Conservation (phyloP, 345 rosid species). For the Laguncularia racemosa region DNA sequence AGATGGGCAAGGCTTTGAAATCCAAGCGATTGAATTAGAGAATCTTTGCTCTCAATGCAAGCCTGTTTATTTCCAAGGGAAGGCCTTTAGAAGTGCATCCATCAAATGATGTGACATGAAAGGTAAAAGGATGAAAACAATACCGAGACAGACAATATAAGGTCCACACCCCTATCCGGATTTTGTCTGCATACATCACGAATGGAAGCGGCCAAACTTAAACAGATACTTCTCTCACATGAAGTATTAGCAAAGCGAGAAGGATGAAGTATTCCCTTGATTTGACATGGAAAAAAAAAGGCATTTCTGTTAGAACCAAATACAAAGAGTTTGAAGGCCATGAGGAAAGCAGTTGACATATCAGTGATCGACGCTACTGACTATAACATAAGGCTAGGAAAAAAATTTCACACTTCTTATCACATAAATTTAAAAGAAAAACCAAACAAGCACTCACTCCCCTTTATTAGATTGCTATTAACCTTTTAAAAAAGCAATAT, state of each 20-base stretch:
- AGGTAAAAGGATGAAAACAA: conserved; percentile 17
- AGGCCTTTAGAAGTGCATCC: conserved; percentile 9
- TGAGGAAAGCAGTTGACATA: no score
- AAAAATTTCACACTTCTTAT: no score
- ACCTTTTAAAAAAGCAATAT: background rate
- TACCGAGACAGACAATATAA: conserved; percentile 95
- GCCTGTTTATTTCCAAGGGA: conserved; percentile 42
- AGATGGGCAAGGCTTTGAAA: conserved; percentile 91
- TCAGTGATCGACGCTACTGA: no score
- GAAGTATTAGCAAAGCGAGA: conserved; percentile 42
- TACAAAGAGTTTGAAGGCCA: no score
- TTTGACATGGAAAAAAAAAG: conserved; percentile 11
- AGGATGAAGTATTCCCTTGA: conserved; percentile 65
- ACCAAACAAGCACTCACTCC: no score
- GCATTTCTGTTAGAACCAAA: background rate
- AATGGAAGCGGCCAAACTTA: conserved; percentile 76
- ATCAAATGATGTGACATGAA: conserved; percentile 13
- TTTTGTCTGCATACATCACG: conserved; percentile 72
- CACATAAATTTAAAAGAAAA: no score
- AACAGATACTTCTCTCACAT: conserved; percentile 53
- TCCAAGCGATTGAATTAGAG: conserved; percentile 67
- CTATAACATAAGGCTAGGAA: no score
- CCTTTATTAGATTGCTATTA: background rate
- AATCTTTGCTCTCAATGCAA: conserved; percentile 76
- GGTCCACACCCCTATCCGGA: conserved; percentile 97